These are phyloP conservation scores for Aspergillus puulaauensis DNA, from an alignment of 2,329 filamentous ascomycete species.

Conservation along the genomic window DNA sequence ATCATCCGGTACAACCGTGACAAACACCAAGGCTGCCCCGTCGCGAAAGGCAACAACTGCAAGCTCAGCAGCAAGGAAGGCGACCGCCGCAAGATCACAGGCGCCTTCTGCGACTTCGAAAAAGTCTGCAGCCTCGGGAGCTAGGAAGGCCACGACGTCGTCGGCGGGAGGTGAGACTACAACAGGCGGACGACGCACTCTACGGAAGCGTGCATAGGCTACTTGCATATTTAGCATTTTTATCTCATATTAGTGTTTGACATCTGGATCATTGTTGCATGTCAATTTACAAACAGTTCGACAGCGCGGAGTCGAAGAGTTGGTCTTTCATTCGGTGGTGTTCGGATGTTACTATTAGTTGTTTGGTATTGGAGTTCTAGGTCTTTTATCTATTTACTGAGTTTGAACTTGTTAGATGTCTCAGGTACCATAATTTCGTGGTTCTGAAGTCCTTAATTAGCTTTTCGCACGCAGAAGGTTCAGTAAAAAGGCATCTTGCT, in stretches of 20 bases:
- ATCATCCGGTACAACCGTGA: constrained; percentile 40
- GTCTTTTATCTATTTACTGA: neutral
- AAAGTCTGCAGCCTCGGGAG: constrained; percentile 31
- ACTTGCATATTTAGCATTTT: neutral
- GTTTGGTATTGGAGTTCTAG: constrained; percentile 2
- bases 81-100: constrained; percentile 27
- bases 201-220: constrained; percentile 41
- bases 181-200: constrained; percentile 35
- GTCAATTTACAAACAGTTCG: neutral
- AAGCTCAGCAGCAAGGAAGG: constrained; percentile 30
- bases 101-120: constrained; percentile 36
- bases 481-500: neutral
- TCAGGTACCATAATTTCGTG: neutral
- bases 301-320: neutral
- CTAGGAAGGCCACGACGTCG: constrained; percentile 35
- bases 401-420: neutral
- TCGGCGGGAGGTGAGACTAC: constrained; percentile 31
- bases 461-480: neutral
- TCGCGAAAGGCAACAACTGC: constrained; percentile 30
- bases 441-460: neutral
- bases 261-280: neutral
- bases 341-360: neutral
- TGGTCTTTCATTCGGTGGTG: neutral
- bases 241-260: neutral
- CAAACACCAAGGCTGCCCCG: constrained; percentile 30